Conservation (phyloP, 495 filamentous ascomycete genomes). For the Xylaria castorea region DNA sequence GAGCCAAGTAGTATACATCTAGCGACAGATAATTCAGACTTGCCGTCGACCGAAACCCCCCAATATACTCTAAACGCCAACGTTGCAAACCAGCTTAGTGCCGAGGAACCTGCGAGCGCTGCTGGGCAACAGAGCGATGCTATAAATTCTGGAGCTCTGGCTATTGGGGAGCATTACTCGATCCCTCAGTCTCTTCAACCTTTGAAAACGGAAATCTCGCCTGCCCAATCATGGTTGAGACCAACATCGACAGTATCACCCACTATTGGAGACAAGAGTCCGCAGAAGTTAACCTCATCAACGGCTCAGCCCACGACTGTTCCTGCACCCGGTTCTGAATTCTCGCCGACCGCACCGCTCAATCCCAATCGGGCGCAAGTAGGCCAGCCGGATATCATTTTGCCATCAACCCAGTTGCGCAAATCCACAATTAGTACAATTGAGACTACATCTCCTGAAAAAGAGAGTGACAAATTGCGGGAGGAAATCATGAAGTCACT, state of each 20-base stretch:
- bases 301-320: slow-evolving; percentile 32
- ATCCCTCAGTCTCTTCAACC: slow-evolving; percentile 34
- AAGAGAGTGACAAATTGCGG: slow-evolving; percentile 78
- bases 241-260: slow-evolving; percentile 4
- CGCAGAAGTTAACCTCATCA: background rate
- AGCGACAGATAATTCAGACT: background rate
- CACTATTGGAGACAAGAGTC: background rate
- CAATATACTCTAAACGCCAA: slow-evolving; percentile 20
- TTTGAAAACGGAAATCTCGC: slow-evolving; percentile 29
- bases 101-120: slow-evolving; percentile 21
- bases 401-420: slow-evolving; percentile 52
- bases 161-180: slow-evolving; percentile 27
- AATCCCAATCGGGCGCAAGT: slow-evolving; percentile 47
- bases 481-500: slow-evolving; percentile 85
- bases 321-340: slow-evolving; percentile 32
- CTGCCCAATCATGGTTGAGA: slow-evolving; percentile 10
- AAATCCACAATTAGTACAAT: slow-evolving; percentile 64
- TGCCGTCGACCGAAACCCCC: slow-evolving; percentile 22
- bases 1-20: slow-evolving; percentile 15
- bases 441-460: slow-evolving; percentile 61
- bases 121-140: slow-evolving; percentile 32
- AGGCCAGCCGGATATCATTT: slow-evolving; percentile 38
- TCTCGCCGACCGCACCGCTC: slow-evolving; percentile 57
- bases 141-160: slow-evolving; percentile 32
- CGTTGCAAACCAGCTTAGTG: background rate